Base-by-base conservation (phyloP, 225 moss, liverwort and hornwort genomes). In the Straminergon stramineum region DNA sequence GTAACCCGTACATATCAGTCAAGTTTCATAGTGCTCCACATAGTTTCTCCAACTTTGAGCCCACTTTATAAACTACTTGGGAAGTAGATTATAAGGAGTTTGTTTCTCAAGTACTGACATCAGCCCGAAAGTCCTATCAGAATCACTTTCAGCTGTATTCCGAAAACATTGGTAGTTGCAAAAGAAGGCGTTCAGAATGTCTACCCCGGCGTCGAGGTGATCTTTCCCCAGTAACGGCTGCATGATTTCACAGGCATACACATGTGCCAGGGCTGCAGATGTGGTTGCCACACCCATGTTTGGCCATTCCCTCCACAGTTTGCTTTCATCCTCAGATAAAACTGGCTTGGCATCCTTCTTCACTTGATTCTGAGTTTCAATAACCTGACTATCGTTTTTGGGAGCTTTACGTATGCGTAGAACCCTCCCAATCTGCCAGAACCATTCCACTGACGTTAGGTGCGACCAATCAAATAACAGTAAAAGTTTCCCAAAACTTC, bases 231-330 rank as follows among this genome's bases (percentile, higher is more conserved):
- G 85, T 52, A 96, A 87, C 7, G 98, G 96, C 86, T 94, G 94
- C 71, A 99, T 93, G 37, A 99, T 92, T 81, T 96, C 95, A 86
- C 85, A 61, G 23, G 95, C 95, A 87, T 95, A 97, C 61, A 92
- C 89, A 88, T 97, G 94, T 82, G 95, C 96, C 88, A 97, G 81
- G 81, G 94, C 94, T 67, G 96, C 96, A 89, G 93, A 84, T 55
- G 95, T 96, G 7, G 93, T 95, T 83, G 97, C 96, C 79, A 91
- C 82, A 68, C 90, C 93, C 93, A 97, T 90, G 82, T 83, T 86
- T 69, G 96, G 95, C 94, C 93, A 99, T 68, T 95, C 95, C 69
- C 91, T 95, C 97, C 97, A 99, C 64, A 97, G n/a, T 39, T 90
- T 89, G 80, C 90, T 95, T 92, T 97, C 96, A 81, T 95, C 92